These are phyloP conservation scores for Neltuma alba DNA, from an alignment of 306 rosid species.

Conservation along the genomic window DNA sequence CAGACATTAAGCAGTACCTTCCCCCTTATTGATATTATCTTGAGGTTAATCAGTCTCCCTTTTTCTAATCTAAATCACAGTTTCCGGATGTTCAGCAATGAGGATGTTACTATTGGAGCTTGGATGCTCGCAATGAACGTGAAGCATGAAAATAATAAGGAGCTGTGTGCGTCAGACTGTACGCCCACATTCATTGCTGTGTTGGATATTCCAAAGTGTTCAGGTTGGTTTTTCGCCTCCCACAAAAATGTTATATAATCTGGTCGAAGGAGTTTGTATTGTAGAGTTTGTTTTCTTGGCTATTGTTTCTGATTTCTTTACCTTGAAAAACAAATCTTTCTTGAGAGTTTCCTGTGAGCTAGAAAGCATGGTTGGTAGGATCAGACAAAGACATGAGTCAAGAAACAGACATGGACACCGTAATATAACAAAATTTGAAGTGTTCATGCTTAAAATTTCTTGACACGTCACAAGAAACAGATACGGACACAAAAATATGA, in stretches of 20 bases:
- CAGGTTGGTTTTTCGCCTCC: conserved; percentile 63
- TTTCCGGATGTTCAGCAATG: conserved; percentile 98
- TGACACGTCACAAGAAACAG: not conserved
- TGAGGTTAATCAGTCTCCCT: conserved; percentile 23
- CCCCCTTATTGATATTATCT: conserved; percentile 4
- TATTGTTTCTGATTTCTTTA: not conserved
- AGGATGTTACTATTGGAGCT: conserved; percentile 96
- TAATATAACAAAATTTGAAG: not conserved
- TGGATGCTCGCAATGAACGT: conserved; percentile 99
- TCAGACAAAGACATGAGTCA: not conserved
- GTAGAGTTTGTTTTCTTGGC: conserved; percentile 2
- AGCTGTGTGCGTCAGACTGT: conserved; percentile 68
- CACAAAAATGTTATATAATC: conserved; percentile 16
- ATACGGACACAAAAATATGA: not conserved
- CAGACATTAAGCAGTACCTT: not conserved
- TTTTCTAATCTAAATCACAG: conserved; percentile 48
- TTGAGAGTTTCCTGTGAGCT: not conserved
- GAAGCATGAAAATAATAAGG: conserved; percentile 75
- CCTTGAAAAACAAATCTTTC: conserved; percentile 7
- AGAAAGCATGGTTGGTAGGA: not conserved
- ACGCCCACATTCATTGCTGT: conserved; percentile 83
- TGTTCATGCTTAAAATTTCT: not conserved
- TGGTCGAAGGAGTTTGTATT: not conserved
- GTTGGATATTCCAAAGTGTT: conserved; percentile 98
- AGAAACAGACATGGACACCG: not conserved